Conservation (phyloP, 2,329 filamentous ascomycete species). For the Remersonia thermophila region DNA sequence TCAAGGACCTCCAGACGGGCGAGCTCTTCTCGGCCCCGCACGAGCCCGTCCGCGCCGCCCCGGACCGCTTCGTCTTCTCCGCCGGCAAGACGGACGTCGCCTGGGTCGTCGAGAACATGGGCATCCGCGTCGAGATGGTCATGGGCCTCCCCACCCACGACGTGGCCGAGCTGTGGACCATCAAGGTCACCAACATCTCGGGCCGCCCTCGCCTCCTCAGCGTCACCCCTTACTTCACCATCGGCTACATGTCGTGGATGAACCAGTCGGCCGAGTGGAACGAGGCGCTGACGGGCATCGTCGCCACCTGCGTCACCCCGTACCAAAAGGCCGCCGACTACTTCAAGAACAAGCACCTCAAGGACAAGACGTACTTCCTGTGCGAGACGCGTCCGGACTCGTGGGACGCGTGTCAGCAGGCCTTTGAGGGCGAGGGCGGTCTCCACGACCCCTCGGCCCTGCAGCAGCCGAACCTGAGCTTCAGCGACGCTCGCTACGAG, state of each 20-base stretch:
- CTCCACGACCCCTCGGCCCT: constrained; percentile 37
- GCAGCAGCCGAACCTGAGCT: constrained; percentile 24
- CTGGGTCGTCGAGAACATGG: constrained; percentile 41
- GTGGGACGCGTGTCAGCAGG: constrained; percentile 40
- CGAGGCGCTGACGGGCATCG: constrained; percentile 34
- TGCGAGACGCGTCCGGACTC: constrained; percentile 38
- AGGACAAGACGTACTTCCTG: constrained; percentile 45
- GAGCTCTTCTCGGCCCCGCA: constrained; percentile 43
- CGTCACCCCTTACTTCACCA: constrained; percentile 44
- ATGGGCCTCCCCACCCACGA: constrained; percentile 40
- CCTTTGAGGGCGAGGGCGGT: constrained; percentile 44
- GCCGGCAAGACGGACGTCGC: constrained; percentile 41
- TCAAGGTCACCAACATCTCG: constrained; percentile 39
- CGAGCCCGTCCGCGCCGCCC: constrained; percentile 37
- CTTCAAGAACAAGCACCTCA: constrained; percentile 43
- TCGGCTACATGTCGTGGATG: constrained; percentile 53
- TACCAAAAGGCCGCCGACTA: constrained; percentile 46
- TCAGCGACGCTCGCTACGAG: constrained; percentile 42
- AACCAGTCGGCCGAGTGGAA: constrained; percentile 44
- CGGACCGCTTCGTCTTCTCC: constrained; percentile 40
- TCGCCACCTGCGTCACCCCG: constrained; percentile 41
- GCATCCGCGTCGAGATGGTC: constrained; percentile 39
- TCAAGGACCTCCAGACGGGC: constrained; percentile 42
- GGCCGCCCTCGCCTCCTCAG: constrained; percentile 33
- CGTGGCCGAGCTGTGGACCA: constrained; percentile 43